Evolutionary conservation across 805 yeast species (phyloP), one percentile per base, ranked within the genome.

Genomic region (Teunomyces stri): DNA sequence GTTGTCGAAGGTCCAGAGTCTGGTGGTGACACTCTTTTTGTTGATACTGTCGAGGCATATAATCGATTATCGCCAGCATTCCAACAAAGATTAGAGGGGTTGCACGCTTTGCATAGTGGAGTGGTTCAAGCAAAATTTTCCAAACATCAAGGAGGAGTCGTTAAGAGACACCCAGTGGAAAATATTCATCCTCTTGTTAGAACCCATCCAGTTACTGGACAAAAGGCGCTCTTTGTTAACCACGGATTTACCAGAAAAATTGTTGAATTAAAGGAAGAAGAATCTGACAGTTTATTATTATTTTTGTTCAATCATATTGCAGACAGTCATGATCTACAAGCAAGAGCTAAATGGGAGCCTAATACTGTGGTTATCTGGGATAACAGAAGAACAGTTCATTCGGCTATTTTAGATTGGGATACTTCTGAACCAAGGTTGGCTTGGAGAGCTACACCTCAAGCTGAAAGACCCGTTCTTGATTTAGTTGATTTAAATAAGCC

Each of bases 11-110:
- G 72, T 7, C 76, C 74, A 13, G 80, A 76, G 18, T 63, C 81
- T 36, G 90, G 92, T 45, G 94, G 94, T 51, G 94, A 87, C 62
- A 87, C 89, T n/a, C 69, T 85, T 42, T 87, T 85, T 60, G 79
- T 87, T n/a, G 88, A 85, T 59, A 74, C 82, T 22, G 72, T 74
- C 31, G 89, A 84, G 61, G 89, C 89, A 9, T 87, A 83, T 64
- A 78, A 82, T 49, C 70, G 91, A 57, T 72, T 87, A 45, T 85
- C 91, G 1, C 86, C 87, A 20, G 76, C 70, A 25, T 78, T 85
- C 70, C 75, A 82, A 60, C 68, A 79, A 57, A 68, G 83, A 52
- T 62, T 86, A 38, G 71, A 74, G 15, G 85, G 85, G 0, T 74
- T 87, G 57, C 79, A 81, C 56, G 91, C 82, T 3, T 69, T 81